A percentile compares a stretch with the other conserved stretches of the same genome.
phyloP scores from a whole-genome alignment of 345 rosid species.

The Jatropha curcas region DNA sequence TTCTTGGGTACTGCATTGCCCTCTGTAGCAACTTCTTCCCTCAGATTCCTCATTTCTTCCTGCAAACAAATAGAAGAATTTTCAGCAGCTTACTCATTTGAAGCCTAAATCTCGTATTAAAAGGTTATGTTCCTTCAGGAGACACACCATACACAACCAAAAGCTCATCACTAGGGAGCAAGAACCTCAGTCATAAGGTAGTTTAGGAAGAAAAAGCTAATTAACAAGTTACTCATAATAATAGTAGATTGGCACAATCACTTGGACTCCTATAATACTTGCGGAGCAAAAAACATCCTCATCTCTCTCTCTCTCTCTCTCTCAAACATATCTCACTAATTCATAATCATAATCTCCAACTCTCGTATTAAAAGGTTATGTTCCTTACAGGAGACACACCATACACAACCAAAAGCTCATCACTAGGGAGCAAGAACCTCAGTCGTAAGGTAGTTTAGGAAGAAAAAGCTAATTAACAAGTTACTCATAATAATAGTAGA shows the following conservation, averaged over 20 bases:
- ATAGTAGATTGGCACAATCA: background rate
- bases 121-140: background rate
- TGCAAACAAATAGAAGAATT: conserved; percentile 29
- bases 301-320: background rate
- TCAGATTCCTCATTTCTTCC: conserved; percentile 44
- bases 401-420: background rate
- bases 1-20: conserved; percentile 27
- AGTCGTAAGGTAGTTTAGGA: too few species aligned
- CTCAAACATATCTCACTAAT: background rate
- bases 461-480: background rate
- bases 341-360: background rate
- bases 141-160: background rate
- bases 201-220: too few species aligned
- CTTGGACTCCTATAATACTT: background rate
- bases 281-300: background rate
- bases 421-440: too few species aligned
- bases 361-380: background rate
- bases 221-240: background rate
- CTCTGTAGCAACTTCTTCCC: conserved; percentile 27
- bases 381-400: background rate
- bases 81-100: background rate
- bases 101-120: background rate
- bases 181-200: too few species aligned
- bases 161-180: too few species aligned
- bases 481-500: background rate